These are phyloP conservation scores for Metarhizium brunneum DNA, from an alignment of 2,329 filamentous ascomycete species.

Conservation along the genomic window DNA sequence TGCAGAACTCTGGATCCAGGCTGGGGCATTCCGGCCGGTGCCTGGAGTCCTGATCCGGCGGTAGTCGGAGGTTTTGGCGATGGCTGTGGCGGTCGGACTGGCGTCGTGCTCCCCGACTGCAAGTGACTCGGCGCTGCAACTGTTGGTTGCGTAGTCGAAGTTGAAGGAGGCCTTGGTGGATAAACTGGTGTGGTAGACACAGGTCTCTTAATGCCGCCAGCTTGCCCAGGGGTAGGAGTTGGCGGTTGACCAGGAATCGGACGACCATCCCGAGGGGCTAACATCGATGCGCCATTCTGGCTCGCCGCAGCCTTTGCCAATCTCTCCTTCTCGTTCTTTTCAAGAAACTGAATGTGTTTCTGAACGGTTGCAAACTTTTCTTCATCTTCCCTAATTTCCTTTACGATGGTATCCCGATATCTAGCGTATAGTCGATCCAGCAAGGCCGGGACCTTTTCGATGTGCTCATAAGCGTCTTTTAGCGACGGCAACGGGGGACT, in stretches of 20 bases:
- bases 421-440: conserved; percentile 65
- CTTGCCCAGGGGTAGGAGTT: conserved; percentile 8
- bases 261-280: conserved; percentile 24
- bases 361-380: conserved; percentile 52
- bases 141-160: conserved; percentile 13
- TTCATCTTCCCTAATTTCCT: conserved; percentile 67
- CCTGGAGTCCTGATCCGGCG: conserved; percentile 25
- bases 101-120: conserved; percentile 15
- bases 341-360: conserved; percentile 59
- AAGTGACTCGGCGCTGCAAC: conserved; percentile 20
- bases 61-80: conserved; percentile 21
- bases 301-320: conserved; percentile 24
- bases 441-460: conserved; percentile 59
- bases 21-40: conserved; percentile 23
- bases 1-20: conserved; percentile 22
- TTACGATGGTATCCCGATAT: conserved; percentile 62
- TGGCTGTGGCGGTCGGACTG: conserved; percentile 18
- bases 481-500: conserved; percentile 55
- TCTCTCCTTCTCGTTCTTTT: conserved; percentile 36
- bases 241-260: conserved; percentile 7
- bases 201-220: conserved; percentile 16
- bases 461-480: conserved; percentile 56
- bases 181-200: conserved; percentile 24
- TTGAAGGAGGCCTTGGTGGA: conserved; percentile 23
- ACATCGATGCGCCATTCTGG: conserved; percentile 21